Evolutionary conservation across 495 filamentous ascomycete species (phyloP), one percentile per base, ranked within the genome.

Genomic region (Penicillium arizonense): DNA sequence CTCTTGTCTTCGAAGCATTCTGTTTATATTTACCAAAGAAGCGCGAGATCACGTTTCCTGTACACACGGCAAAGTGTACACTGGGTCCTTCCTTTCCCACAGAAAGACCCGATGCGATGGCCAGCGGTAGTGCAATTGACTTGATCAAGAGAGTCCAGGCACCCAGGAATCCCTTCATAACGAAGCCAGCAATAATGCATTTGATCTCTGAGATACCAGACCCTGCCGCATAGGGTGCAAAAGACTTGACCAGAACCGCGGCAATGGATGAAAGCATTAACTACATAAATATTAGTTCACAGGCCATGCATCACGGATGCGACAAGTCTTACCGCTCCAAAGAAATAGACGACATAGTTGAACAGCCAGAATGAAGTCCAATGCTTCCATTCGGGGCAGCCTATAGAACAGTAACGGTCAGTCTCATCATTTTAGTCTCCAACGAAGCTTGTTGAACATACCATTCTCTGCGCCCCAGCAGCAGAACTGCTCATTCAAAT

Each of bases 181-280:
- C 89, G 59, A 98, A 98, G n/a, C 94, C 94, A 5, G 92, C 93
- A 61, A 98, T 96, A 59, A 98, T 98, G 71, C 94, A 97, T 72
- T 98, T 98, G 74, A 98, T 98, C 74, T 98, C 94, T 23, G 92
- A 97, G 50, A 98, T 98, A 42, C 94, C 94, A 20, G 92, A 97
- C 26, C 94, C 94, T 28, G 94, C 95, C 11, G 94, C 95, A 68
- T 98, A 98, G 12, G 94, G 95, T 10, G 94, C 91, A 70, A 95
- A 97, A 1, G 86, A 85, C 67, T 91, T 96, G 65, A 98, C 94
- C 13, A 98, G 77, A 34, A 78, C 83, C 3, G 91, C 95, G 2
- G 91, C 84, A 10, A 86, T 87, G 28, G 88, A 86, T 41, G 93
- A 86, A 66, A 98, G 95, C 4, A 90, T 55, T 2, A 87, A 82